Conservation (phyloP, 495 filamentous ascomycete genomes). For the Annulohypoxylon nitens region DNA sequence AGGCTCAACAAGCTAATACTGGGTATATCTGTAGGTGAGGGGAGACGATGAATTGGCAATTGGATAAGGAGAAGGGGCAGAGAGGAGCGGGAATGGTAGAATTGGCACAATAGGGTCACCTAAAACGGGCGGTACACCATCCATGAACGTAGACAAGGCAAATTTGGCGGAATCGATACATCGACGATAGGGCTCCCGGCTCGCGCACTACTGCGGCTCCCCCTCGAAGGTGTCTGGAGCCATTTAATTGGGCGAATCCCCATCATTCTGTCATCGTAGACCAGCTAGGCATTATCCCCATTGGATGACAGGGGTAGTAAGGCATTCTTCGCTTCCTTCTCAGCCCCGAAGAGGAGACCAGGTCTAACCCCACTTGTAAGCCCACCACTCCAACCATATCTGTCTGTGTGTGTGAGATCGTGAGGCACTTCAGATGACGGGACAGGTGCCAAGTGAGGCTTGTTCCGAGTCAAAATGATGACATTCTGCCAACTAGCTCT, state of each 20-base stretch:
- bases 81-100: slow-evolving; percentile 13
- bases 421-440: slow-evolving; percentile 40
- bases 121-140: slow-evolving; percentile 42
- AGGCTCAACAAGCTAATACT: slow-evolving; percentile 22
- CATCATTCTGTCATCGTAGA: slow-evolving; percentile 46
- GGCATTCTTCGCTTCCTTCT: slow-evolving; percentile 50
- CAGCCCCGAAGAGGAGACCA: slow-evolving; percentile 48
- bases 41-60: slow-evolving; percentile 11
- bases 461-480: slow-evolving; percentile 34
- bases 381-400: slow-evolving; percentile 18
- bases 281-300: slow-evolving; percentile 30
- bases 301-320: slow-evolving; percentile 43
- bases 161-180: slow-evolving; percentile 38
- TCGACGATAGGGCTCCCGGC: slow-evolving; percentile 46
- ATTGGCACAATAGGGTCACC: slow-evolving; percentile 21
- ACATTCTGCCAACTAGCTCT: slow-evolving; percentile 27
- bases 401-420: slow-evolving; percentile 27
- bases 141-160: slow-evolving; percentile 35
- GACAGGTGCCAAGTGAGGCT: slow-evolving; percentile 23
- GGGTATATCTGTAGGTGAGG: slow-evolving; percentile 30
- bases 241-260: slow-evolving; percentile 41
- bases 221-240: slow-evolving; percentile 16
- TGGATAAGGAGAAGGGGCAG: slow-evolving; percentile 33
- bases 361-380: slow-evolving; percentile 42
- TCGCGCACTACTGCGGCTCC: slow-evolving; percentile 51